Evolutionary conservation across 805 yeast species (phyloP), one percentile per base, ranked within the genome.

Genomic region (Saccharomycopsis babjevae): DNA sequence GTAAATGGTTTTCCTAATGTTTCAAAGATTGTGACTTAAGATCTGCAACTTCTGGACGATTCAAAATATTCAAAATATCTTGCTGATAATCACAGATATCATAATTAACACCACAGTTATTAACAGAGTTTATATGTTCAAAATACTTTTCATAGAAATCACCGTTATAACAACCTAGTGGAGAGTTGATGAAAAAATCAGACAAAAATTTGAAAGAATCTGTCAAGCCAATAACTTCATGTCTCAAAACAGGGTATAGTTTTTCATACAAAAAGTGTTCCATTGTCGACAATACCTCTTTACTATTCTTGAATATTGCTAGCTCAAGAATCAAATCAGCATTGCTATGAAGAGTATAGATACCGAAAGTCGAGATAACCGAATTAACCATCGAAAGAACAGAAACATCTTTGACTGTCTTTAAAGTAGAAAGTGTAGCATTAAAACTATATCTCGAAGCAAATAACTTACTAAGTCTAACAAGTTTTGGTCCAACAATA

Each of bases 141-240:
- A 85, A 86, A 75, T 90, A 90, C 71, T 88, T 84, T 69, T 84
- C 84, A 75, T 90, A 91, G 61, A 89, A 84, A 71, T 91, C 85
- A 62, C 97, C 97, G 67, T 88, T 84, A 73, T 80, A 85, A 61
- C 77, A 79, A 56, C 97, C 97, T 61, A 91, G 80, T 4, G 94
- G 85, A 0, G 97, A 84, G 71, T 90, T 88, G 69, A 91, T 79
- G 75, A 87, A 81, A 70, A 80, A 86, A 74, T 91, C 97, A 50
- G 89, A 83, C 65, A 87, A 79, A 25, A 46, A 46, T 73, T 86
- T 83, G 78, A 91, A 91, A 1, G 96, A 80, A 73, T 91, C 97
- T 5, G 96, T 87, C 67, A 88, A 77, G 0, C 88, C 86, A 71
- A 89, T 83, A 59, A 86, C 88, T 68, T 86, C 83, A 36, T 83